Evolutionary conservation across 139 green algal genomes (phyloP).

Genomic region (Closterium sp.): DNA sequence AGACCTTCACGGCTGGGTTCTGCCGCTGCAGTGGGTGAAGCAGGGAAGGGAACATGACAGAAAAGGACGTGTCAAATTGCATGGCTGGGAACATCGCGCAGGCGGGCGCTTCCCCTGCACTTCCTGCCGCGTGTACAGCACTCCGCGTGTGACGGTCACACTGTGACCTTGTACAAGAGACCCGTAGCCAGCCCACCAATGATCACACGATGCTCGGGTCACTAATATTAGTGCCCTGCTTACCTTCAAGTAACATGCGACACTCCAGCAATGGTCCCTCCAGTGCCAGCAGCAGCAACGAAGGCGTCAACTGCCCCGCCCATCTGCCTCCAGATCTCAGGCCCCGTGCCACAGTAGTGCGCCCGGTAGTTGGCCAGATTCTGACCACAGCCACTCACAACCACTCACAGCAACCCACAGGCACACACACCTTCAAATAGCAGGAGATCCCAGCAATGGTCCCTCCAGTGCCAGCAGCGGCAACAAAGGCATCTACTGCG

Average conservation of each 20-base stretch:
- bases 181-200: slow-evolving; percentile 50
- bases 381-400: slow-evolving; percentile 73
- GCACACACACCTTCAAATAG: not conserved
- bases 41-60: not conserved
- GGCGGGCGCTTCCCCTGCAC: slow-evolving; percentile 82
- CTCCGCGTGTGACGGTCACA: slow-evolving; percentile 84
- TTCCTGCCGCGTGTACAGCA: slow-evolving; percentile 79
- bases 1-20: slow-evolving; percentile 38
- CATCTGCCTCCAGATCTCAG: slow-evolving; percentile 86
- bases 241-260: too few relatives aligned
- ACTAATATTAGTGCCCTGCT: too few relatives aligned
- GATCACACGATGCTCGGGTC: too few relatives aligned
- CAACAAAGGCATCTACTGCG: slow-evolving; percentile 86
- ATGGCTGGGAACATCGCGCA: slow-evolving; percentile 89
- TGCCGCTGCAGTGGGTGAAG: slow-evolving; percentile 62
- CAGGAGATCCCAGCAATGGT: slow-evolving; percentile 76
- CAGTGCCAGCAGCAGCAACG: slow-evolving; percentile 76
- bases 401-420: too few relatives aligned
- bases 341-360: slow-evolving; percentile 64
- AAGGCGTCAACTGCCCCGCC: slow-evolving; percentile 79
- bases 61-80: slow-evolving; percentile 60
- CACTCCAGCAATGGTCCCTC: too few relatives aligned
- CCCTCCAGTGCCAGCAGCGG: slow-evolving; percentile 86
- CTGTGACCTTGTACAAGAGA: slow-evolving; percentile 88
- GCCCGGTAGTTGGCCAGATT: slow-evolving; percentile 82